phyloP scores from a whole-genome alignment of 768 basidiomycete genomes.

The Baorangia bicolor region DNA sequence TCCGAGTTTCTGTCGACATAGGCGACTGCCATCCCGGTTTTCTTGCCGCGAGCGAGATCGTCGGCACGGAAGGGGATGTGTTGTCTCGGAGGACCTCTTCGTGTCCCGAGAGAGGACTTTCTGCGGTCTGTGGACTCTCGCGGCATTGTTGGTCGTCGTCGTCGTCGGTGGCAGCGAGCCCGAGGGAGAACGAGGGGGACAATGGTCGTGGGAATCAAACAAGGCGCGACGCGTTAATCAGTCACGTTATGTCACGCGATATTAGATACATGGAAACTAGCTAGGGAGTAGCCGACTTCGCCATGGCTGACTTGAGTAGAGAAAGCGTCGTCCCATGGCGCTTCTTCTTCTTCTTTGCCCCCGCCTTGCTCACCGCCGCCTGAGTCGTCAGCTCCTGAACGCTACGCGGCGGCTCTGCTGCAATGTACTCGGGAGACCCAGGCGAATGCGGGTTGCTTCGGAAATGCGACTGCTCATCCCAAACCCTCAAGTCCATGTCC shows the following conservation, averaged over 20 bases:
- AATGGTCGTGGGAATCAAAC: constrained; percentile 29
- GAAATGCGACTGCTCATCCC: constrained; percentile 29
- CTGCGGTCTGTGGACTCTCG: constrained; percentile 25
- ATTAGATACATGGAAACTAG: neutral
- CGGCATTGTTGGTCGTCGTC: constrained; percentile 24
- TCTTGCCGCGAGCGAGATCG: constrained; percentile 75
- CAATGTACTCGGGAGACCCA: constrained; percentile 51
- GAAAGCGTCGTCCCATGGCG: constrained; percentile 4
- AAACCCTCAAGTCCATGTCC: constrained; percentile 31
- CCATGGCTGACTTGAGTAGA: constrained; percentile 24
- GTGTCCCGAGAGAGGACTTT: constrained; percentile 42
- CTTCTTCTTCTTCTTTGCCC: neutral
- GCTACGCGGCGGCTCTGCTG: constrained; percentile 26
- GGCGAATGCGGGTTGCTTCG: constrained; percentile 46
- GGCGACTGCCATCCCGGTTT: constrained; percentile 69
- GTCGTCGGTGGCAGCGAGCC: constrained; percentile 14
- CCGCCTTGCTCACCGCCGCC: constrained; percentile 4
- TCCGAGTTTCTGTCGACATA: constrained; percentile 73
- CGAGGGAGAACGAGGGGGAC: neutral
- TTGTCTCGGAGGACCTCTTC: constrained; percentile 60
- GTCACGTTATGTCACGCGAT: constrained; percentile 28
- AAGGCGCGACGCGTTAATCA: constrained; percentile 23
- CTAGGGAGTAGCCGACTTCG: neutral
- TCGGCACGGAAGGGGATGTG: constrained; percentile 80
- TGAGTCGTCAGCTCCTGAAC: constrained; percentile 21